Evolutionary conservation across 805 yeast genomes (phyloP).

Genomic region (Lipomyces spencermartinsiae): DNA sequence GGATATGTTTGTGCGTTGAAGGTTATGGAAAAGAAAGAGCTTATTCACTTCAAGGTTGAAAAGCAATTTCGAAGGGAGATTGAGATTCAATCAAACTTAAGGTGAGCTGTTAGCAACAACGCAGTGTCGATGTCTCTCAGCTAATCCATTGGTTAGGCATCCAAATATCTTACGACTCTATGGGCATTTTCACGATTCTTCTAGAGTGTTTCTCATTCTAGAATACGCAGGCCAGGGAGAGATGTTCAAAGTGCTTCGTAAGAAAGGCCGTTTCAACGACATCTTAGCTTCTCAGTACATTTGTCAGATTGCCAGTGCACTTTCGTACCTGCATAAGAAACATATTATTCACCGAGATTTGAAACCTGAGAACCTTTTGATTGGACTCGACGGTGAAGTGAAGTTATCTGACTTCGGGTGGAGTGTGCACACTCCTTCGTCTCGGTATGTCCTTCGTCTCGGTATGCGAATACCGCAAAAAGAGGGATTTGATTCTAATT

Average conservation of each 20-base stretch:
- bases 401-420: conserved; percentile 96
- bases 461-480: conserved; percentile 20
- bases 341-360: conserved; percentile 89
- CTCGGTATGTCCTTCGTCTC: conserved; percentile 50
- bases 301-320: conserved; percentile 81
- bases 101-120: conserved; percentile 20
- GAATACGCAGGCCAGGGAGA: conserved; percentile 91
- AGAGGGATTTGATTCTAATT: not conserved
- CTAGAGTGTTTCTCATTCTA: conserved; percentile 79
- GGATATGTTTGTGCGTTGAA: conserved; percentile 90
- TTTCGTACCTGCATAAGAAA: conserved; percentile 76
- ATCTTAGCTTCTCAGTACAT: conserved; percentile 76
- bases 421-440: conserved; percentile 75
- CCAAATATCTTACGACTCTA: conserved; percentile 79
- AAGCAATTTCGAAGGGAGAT: conserved; percentile 88
- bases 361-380: conserved; percentile 89
- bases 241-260: conserved; percentile 72
- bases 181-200: conserved; percentile 83
- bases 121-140: not conserved
- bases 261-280: conserved; percentile 73
- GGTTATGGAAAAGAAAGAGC: conserved; percentile 84
- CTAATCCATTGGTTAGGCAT: conserved; percentile 52
- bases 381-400: conserved; percentile 75
- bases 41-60: conserved; percentile 75
- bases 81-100: conserved; percentile 80